phyloP scores from a whole-genome alignment of 108 stramenopile genomes.

The Cyclotella cryptica region DNA sequence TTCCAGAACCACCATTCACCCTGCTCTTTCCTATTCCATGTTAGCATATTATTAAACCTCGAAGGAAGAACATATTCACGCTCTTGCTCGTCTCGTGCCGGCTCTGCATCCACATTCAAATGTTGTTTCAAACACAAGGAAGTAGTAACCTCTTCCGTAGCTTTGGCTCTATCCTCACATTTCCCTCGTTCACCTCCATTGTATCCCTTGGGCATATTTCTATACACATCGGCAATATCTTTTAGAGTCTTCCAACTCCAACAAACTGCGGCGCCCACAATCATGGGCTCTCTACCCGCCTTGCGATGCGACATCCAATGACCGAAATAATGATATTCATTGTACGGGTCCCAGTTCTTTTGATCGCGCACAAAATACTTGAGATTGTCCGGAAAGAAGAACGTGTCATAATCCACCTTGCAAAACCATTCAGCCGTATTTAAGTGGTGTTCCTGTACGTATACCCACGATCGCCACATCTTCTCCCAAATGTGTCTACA shows the following conservation, averaged over 20 bases:
- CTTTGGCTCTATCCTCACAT: constrained; percentile 55
- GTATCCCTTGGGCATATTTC: constrained; percentile 52
- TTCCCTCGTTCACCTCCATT: constrained; percentile 39
- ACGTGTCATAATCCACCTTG: constrained; percentile 59
- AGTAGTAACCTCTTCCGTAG: constrained; percentile 50
- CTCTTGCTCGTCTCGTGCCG: constrained; percentile 43
- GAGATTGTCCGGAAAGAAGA: constrained; percentile 59
- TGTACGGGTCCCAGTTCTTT: constrained; percentile 44
- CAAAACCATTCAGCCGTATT: constrained; percentile 57
- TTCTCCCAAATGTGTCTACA: constrained; percentile 62
- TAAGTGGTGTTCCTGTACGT: constrained; percentile 49
- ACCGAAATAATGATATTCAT: constrained; percentile 56
- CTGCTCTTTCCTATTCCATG: constrained; percentile 54
- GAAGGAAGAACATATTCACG: constrained; percentile 41
- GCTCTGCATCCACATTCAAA: constrained; percentile 45
- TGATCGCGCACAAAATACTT: constrained; percentile 43
- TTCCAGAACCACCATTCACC: constrained; percentile 65
- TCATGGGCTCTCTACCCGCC: constrained; percentile 36
- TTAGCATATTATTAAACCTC: constrained; percentile 22
- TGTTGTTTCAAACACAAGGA: constrained; percentile 39
- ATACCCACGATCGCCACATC: constrained; percentile 57
- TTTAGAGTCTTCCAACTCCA: constrained; percentile 51
- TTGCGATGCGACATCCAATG: constrained; percentile 43
- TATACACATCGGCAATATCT: constrained; percentile 50
- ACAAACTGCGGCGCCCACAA: constrained; percentile 49